Conservation (phyloP, 2,329 filamentous ascomycete species). For the Lasiodiplodia hormozganensis region DNA sequence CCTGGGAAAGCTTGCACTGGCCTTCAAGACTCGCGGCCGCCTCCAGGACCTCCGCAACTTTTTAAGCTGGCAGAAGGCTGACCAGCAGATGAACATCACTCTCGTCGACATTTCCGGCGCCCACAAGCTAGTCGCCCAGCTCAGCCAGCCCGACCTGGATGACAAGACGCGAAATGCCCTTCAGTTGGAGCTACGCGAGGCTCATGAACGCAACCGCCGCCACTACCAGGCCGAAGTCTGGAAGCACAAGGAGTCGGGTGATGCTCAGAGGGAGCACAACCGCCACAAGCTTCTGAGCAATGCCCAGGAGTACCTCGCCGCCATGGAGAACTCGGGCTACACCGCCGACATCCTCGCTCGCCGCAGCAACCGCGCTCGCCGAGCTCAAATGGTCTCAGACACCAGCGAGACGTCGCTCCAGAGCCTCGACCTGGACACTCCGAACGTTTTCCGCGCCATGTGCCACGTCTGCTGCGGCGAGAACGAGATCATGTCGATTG, state of each 20-base stretch:
- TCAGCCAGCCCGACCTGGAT: constrained; percentile 32
- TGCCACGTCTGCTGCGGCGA: constrained; percentile 44
- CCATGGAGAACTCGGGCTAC: constrained; percentile 40
- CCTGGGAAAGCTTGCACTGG: constrained; percentile 39
- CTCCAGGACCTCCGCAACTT: constrained; percentile 38
- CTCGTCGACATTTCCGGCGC: constrained; percentile 42
- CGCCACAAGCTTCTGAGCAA: constrained; percentile 41
- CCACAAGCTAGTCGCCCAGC: constrained; percentile 36
- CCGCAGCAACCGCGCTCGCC: constrained; percentile 42
- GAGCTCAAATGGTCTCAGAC: constrained; percentile 34
- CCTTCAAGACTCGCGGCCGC: constrained; percentile 41
- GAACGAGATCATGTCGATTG: constrained; percentile 44
- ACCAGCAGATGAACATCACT: constrained; percentile 37
- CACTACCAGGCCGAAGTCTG: constrained; percentile 34
- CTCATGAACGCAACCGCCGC: constrained; percentile 40
- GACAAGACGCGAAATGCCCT: constrained; percentile 33
- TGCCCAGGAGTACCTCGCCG: constrained; percentile 38
- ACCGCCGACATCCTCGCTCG: constrained; percentile 43
- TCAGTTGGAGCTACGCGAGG: constrained; percentile 38
- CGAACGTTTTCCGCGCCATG: constrained; percentile 37
- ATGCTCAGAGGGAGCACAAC: constrained; percentile 31
- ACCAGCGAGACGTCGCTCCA: constrained; percentile 25
- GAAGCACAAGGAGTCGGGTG: constrained; percentile 32
- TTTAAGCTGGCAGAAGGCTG: constrained; percentile 39
- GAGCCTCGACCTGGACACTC: constrained; percentile 38